These are phyloP conservation scores for Chaetomium cochliodes DNA, from an alignment of 495 filamentous ascomycete genomes.

Conservation along the genomic window DNA sequence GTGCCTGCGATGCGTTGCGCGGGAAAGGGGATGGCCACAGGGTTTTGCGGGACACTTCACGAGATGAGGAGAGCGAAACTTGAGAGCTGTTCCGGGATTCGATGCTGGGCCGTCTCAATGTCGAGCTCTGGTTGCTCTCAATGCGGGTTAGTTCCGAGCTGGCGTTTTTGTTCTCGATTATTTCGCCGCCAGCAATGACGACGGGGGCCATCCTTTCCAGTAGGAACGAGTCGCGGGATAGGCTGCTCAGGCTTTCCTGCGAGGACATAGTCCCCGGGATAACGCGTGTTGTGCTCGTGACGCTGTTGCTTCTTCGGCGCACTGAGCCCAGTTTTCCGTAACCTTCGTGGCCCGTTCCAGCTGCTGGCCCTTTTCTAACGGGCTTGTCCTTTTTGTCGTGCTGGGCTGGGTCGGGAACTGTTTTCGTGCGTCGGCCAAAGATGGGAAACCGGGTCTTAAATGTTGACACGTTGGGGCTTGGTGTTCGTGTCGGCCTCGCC, in stretches of 20 bases:
- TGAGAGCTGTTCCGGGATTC: conserved; percentile 47
- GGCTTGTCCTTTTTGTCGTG: conserved; percentile 55
- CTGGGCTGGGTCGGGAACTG: conserved; percentile 52
- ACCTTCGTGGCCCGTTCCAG: conserved; percentile 94
- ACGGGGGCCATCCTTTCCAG: conserved; percentile 81
- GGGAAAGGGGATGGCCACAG: conserved; percentile 56
- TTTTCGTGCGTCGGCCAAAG: conserved; percentile 71
- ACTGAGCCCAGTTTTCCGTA: conserved; percentile 71
- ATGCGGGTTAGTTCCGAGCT: conserved; percentile 56
- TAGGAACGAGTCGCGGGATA: conserved; percentile 54
- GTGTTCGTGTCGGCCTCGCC: conserved; percentile 41
- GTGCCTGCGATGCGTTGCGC: conserved; percentile 25
- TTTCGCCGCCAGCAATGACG: conserved; percentile 74
- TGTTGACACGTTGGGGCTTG: conserved; percentile 47
- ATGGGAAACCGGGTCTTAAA: conserved; percentile 66
- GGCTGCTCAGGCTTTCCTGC: conserved; percentile 46
- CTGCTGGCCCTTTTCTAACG: conserved; percentile 75
- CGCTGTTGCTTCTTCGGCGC: conserved; percentile 60
- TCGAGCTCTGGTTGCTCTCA: conserved; percentile 62
- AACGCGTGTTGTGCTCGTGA: conserved; percentile 44
- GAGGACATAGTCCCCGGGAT: conserved; percentile 50
- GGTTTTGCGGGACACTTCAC: conserved; percentile 41
- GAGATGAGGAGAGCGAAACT: conserved; percentile 41
- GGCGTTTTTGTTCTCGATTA: conserved; percentile 57
- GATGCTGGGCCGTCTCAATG: conserved; percentile 49